Evolutionary conservation across 2,329 filamentous ascomycete genomes (phyloP), one percentile per base, ranked within the genome.

Genomic region (Aspergillus sojae): DNA sequence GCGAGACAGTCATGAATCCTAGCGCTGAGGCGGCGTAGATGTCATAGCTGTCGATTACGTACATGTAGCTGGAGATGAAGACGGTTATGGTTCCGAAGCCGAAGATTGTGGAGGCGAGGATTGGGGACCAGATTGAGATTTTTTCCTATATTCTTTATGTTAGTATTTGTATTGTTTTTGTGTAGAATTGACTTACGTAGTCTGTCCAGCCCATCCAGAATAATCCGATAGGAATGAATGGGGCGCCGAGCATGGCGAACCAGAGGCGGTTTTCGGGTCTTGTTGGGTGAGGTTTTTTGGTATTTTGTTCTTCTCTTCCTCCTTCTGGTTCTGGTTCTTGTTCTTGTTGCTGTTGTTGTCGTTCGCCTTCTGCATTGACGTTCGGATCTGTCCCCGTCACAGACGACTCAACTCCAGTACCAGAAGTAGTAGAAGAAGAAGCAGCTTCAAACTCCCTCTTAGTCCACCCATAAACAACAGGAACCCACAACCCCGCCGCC

Each of bases 181-280:
- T 26, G 4, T 26, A 26, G 21, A 21, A 21, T 21, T 28, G 10
- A 62, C 65, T 43, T 67, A 72, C 70, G 41, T 66, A 72, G 45
- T 71, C 69, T 0, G 83, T 86, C 86, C 85, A 88, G 0, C 80
- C 86, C 75, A 88, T 85, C 85, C 85, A 88, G 69, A 88, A 87
- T 5, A 88, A 74, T 1, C 77, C 78, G 34, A 86, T 76, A 0
- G 85, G 85, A 5, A 88, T 81, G 0, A 80, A 73, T 0, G 83
- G 80, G 0, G 83, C 80, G 0, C 82, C 81, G 1, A 85, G 71
- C 74, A 88, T 87, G 5, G 81, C 80, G 57, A 81, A 86, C 80
- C 81, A 86, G 0, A 88, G 76, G 5, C 85, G 77, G 48, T 85
- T 83, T 62, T 88, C 86, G 0, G 85, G 85, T 3, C 80, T 61